Evolutionary conservation across 2,329 filamentous ascomycete genomes (phyloP).

Genomic region (Fusarium albosuccineum): DNA sequence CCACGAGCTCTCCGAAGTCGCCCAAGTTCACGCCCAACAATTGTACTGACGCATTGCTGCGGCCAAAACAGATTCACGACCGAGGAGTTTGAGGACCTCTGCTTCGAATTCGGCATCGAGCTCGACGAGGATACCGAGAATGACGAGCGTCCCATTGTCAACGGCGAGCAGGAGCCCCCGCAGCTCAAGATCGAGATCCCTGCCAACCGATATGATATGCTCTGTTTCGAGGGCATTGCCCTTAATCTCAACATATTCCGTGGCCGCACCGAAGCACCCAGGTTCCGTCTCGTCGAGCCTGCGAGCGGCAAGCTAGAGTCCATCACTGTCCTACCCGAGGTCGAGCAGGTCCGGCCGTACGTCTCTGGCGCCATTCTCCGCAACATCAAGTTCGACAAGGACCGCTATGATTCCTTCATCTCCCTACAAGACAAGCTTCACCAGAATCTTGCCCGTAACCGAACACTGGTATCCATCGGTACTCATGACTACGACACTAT

Average conservation of each 20-base stretch:
- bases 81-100: slow-evolving; percentile 95
- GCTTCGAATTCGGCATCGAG: slow-evolving; percentile 98
- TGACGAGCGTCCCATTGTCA: slow-evolving; percentile 77
- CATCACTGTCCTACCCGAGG: slow-evolving; percentile 83
- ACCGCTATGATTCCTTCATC: slow-evolving; percentile 97
- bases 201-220: slow-evolving; percentile 93
- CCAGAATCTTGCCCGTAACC: slow-evolving; percentile 91
- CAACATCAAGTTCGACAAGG: slow-evolving; percentile 91
- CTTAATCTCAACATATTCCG: slow-evolving; percentile 97
- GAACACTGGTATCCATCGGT: slow-evolving; percentile 95
- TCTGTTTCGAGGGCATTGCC: slow-evolving; percentile 97
- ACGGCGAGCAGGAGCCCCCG: slow-evolving; percentile 86
- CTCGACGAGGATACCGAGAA: slow-evolving; percentile 94
- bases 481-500: slow-evolving; percentile 97
- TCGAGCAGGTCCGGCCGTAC: slow-evolving; percentile 84
- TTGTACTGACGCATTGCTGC: slow-evolving; percentile 37
- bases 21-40: slow-evolving; percentile 25
- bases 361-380: slow-evolving; percentile 91
- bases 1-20: slow-evolving; percentile 33
- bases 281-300: slow-evolving; percentile 81
- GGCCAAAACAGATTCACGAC: slow-evolving; percentile 77
- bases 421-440: slow-evolving; percentile 97
- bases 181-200: slow-evolving; percentile 99
- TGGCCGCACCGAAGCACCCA: slow-evolving; percentile 79
- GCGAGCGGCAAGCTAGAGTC: slow-evolving; percentile 80